Percentiles rank a stretch among this genome's conserved stretches.
Conservation (phyloP, 2,329 filamentous ascomycete genomes). For the Xylaria sp. region DNA sequence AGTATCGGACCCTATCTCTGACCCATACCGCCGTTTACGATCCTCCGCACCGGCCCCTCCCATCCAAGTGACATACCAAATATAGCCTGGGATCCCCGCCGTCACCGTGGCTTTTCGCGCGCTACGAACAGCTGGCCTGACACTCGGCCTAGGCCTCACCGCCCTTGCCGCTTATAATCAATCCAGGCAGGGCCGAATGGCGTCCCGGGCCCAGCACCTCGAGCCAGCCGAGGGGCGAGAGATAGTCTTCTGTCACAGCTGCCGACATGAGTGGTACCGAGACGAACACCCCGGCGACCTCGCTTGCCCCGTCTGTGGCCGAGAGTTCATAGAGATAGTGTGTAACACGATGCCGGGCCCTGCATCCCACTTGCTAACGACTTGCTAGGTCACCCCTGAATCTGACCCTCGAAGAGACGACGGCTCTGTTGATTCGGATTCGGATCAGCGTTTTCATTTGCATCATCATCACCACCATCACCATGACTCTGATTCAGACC, state of each 20-base stretch:
- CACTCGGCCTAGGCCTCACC: slow-evolving; percentile 63
- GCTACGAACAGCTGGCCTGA: slow-evolving; percentile 59
- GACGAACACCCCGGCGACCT: slow-evolving; percentile 65
- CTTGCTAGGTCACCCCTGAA: slow-evolving; percentile 54
- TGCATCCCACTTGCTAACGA: slow-evolving; percentile 31
- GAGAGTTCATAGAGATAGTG: slow-evolving; percentile 87
- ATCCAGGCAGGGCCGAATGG: slow-evolving; percentile 48
- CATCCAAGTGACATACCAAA: slow-evolving; percentile 29
- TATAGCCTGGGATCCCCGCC: slow-evolving; percentile 31
- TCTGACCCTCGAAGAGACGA: slow-evolving; percentile 65
- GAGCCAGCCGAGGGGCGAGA: slow-evolving; percentile 63
- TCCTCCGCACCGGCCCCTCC: background rate
- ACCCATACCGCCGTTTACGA: background rate
- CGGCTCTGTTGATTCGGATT: slow-evolving; percentile 37
- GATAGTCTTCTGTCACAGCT: slow-evolving; percentile 85
- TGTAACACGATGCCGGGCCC: slow-evolving; percentile 41
- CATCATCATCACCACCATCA: slow-evolving; percentile 27
- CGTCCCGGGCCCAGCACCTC: slow-evolving; percentile 49
- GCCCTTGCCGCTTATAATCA: slow-evolving; percentile 61
- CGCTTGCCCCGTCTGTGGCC: slow-evolving; percentile 76
- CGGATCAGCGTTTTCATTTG: slow-evolving; percentile 31
- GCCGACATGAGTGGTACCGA: slow-evolving; percentile 79
- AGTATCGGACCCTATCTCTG: background rate
- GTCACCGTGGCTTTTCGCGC: slow-evolving; percentile 62
- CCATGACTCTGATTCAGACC: slow-evolving; percentile 56